These are phyloP conservation scores for Incumbomyces delicatus DNA, from an alignment of 2,329 filamentous ascomycete species.

Conservation along the genomic window DNA sequence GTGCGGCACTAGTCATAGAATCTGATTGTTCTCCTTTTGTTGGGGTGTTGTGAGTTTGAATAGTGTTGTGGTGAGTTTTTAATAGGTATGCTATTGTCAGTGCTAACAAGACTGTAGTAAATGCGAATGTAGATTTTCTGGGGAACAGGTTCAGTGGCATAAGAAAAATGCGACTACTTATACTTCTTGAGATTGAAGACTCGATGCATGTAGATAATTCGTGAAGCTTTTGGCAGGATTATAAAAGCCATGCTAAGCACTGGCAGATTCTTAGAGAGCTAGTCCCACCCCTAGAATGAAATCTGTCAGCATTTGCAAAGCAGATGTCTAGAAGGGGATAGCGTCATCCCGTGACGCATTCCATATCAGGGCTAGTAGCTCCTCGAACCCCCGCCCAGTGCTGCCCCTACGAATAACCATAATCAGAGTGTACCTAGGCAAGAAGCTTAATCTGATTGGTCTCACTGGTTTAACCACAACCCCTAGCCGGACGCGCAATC, in stretches of 20 bases:
- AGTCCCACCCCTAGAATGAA: too few relatives aligned
- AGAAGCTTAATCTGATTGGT: too few relatives aligned
- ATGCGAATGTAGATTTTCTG: neutral
- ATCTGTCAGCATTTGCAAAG: constrained; percentile 7
- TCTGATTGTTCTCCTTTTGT: neutral
- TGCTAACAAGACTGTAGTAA: constrained; percentile 6
- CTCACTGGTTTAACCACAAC: too few relatives aligned
- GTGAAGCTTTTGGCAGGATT: constrained; percentile 3
- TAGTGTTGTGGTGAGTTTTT: neutral
- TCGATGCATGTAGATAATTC: constrained; percentile 5
- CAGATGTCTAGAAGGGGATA: neutral
- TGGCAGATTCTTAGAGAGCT: too few relatives aligned
- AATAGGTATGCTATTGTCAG: constrained; percentile 3
- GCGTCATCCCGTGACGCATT: too few relatives aligned
- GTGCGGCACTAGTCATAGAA: neutral
- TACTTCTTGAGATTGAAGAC: neutral
- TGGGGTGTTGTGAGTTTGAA: neutral
- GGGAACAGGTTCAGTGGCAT: constrained; percentile 4
- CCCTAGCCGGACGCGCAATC: too few relatives aligned
- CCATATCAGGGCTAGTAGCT: too few relatives aligned
- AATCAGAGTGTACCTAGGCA: too few relatives aligned
- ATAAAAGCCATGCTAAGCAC: neutral
- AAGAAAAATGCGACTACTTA: constrained; percentile 5
- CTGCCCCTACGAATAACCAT: too few relatives aligned
- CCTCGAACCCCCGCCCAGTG: too few relatives aligned